These are phyloP conservation scores for Fusarium anthophilum DNA, from an alignment of 2,329 filamentous ascomycete genomes.

Conservation along the genomic window DNA sequence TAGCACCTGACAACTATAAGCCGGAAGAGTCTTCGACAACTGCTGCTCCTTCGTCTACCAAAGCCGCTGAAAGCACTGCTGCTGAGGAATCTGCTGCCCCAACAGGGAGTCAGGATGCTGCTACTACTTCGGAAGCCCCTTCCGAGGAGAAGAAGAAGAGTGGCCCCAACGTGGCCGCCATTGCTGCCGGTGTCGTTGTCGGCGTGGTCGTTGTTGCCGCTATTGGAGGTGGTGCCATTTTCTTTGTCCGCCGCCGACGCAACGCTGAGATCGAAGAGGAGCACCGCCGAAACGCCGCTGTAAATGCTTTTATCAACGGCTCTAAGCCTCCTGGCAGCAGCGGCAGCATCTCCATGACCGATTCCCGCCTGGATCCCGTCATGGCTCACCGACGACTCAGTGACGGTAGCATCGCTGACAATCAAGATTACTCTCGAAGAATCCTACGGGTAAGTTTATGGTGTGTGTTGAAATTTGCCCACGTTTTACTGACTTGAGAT, in stretches of 20 bases:
- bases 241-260: constrained; percentile 79
- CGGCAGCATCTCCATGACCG: constrained; percentile 75
- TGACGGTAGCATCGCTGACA: constrained; percentile 95
- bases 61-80: constrained; percentile 33
- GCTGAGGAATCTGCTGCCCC: neutral
- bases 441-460: constrained; percentile 80
- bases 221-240: constrained; percentile 73
- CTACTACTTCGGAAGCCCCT: neutral
- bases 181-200: constrained; percentile 88
- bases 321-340: constrained; percentile 70
- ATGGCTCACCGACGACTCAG: constrained; percentile 87
- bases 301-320: constrained; percentile 77
- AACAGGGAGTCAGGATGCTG: constrained; percentile 28
- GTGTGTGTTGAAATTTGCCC: neutral
- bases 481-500: neutral
- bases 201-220: constrained; percentile 77
- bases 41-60: constrained; percentile 41
- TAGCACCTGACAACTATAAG: constrained; percentile 46
- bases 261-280: constrained; percentile 85
- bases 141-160: constrained; percentile 34
- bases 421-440: constrained; percentile 94
- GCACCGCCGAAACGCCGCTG: constrained; percentile 81
- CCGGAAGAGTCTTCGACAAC: constrained; percentile 13
- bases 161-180: constrained; percentile 78
- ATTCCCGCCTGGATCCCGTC: constrained; percentile 87